phyloP scores from a whole-genome alignment of 2,329 filamentous ascomycete species.

The Pseudogymnoascus sp. region DNA sequence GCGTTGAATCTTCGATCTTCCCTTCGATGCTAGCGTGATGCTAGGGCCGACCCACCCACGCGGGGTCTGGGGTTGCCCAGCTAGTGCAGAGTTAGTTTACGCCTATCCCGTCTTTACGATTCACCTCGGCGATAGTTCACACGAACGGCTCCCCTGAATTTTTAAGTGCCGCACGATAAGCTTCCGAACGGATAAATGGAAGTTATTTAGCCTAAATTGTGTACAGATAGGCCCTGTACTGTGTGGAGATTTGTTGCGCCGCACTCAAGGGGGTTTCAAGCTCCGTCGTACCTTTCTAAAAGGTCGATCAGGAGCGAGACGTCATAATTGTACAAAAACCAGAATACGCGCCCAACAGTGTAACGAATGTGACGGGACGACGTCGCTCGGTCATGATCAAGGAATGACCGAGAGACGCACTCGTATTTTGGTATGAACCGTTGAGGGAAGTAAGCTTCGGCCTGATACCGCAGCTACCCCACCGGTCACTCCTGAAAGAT shows the following conservation, averaged over 20 bases:
- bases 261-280: no score
- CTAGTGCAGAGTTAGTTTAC: background rate
- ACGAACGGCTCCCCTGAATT: background rate
- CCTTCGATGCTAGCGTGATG: background rate
- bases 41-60: background rate
- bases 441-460: background rate
- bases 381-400: no score
- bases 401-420: no score
- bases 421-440: no score
- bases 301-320: no score
- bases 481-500: background rate
- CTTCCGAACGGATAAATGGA: background rate
- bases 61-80: background rate
- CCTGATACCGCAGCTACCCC: background rate
- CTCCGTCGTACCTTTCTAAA: no score
- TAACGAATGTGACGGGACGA: no score
- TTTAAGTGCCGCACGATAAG: background rate
- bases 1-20: background rate
- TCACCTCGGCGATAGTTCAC: background rate
- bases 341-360: no score
- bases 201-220: background rate
- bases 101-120: background rate
- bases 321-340: no score
- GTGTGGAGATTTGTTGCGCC: background rate
- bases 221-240: background rate